phyloP scores from a whole-genome alignment of 2,329 filamentous ascomycete species.

The Trichoderma endophyticum region DNA sequence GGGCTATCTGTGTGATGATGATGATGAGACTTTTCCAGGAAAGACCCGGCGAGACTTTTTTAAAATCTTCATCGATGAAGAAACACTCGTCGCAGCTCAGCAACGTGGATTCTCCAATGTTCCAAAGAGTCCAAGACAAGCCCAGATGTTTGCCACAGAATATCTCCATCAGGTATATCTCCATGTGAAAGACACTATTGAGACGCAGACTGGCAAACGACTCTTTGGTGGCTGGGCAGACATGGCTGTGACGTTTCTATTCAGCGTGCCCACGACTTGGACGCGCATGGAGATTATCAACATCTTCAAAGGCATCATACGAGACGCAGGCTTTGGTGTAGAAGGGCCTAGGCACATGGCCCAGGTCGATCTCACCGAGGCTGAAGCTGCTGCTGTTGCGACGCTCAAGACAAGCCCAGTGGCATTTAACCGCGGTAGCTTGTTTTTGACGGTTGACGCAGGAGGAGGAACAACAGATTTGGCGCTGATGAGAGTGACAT shows the following conservation, averaged over 20 bases:
- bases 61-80: slow-evolving; percentile 52
- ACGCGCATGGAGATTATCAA: slow-evolving; percentile 48
- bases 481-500: slow-evolving; percentile 42
- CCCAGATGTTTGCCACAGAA: slow-evolving; percentile 41
- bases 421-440: slow-evolving; percentile 35
- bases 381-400: slow-evolving; percentile 46
- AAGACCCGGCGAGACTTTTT: slow-evolving; percentile 49
- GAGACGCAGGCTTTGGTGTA: slow-evolving; percentile 47
- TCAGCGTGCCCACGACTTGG: slow-evolving; percentile 59
- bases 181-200: slow-evolving; percentile 46
- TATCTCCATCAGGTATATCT: slow-evolving; percentile 48
- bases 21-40: slow-evolving; percentile 33
- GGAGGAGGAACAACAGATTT: slow-evolving; percentile 48
- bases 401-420: slow-evolving; percentile 43
- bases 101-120: slow-evolving; percentile 42
- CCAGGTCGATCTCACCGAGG: slow-evolving; percentile 45
- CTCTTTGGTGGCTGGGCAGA: slow-evolving; percentile 41
- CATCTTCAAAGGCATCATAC: slow-evolving; percentile 46
- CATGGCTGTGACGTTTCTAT: slow-evolving; percentile 50
- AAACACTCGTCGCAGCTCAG: slow-evolving; percentile 42
- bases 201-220: slow-evolving; percentile 37
- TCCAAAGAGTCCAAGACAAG: slow-evolving; percentile 34
- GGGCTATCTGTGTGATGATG: slow-evolving; percentile 51
- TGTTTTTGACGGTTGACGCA: slow-evolving; percentile 45
- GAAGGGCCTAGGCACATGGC: slow-evolving; percentile 39